Base-by-base conservation (phyloP, 1,284 basidiomycete species). In the Clitocybe nebularis region DNA sequence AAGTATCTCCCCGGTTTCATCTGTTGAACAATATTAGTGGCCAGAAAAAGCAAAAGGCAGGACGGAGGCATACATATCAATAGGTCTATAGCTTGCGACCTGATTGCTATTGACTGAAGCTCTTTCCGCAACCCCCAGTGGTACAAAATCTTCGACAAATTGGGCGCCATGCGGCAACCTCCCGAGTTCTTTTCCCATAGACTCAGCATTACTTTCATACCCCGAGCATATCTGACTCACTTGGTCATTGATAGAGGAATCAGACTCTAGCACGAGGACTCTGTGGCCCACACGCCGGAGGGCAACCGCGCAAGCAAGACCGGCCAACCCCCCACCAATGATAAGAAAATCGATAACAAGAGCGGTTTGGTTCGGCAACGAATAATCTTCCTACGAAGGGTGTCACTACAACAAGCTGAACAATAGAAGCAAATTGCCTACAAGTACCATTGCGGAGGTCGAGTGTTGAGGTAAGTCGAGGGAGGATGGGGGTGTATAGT, bases 201-300 rank as follows among this genome's bases (percentile, higher is more conserved):
- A 28, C 29, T 43, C 30, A 36, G 28, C 9, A 24, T 44, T 35
- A 35, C 16, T 20, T 28, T 10, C 9, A 11, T n/a, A n/a, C 4
- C 17, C 2, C 20, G 13, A 5, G 2, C 37, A 34, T 14, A 33
- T 21, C 19, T 20, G 11, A 48, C 51, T 36, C 34, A 59, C 58
- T 24, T 47, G 32, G 5, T 19, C 23, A 22, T 65, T 53, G n/a
- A 66, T 52, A 22, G 55, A 54, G 4, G 50, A 47, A 28, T 63
- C 62, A 35, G 64, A 62, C 51, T 84, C 82, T 7, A 83, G 55
- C 2, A 84, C 71, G 2, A 63, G 53, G 2, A 77, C 78, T 22
- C 61, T 53, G 53, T 84, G 81, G 4, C 81, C 81, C 4, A 73
- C 73, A 35, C 75, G 68, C 40, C 68, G 57, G 14, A 83, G 63